A percentile compares a stretch with the other conserved stretches of the same genome.
These are phyloP conservation scores for Dryas drummondii DNA, from an alignment of 306 rosid genomes.

Conservation along the genomic window DNA sequence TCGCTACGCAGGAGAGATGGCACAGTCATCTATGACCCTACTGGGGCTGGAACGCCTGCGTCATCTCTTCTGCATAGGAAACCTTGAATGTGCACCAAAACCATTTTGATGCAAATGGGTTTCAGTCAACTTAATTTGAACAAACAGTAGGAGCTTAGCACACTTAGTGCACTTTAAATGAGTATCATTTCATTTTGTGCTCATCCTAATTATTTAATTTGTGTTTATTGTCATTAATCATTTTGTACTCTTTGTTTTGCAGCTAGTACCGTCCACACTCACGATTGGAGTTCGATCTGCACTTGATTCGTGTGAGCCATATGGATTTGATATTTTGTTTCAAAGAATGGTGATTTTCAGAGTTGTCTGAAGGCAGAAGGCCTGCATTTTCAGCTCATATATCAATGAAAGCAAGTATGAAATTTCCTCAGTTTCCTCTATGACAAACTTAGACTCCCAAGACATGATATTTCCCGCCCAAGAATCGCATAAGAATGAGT, in stretches of 20 bases:
- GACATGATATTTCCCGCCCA: not conserved
- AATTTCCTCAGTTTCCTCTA: not conserved
- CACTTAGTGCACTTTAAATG: not conserved
- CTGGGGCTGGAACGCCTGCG: conserved; percentile 10
- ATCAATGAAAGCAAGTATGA: no score
- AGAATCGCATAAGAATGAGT: not conserved
- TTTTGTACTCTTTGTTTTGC: not conserved
- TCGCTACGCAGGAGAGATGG: conserved; percentile 84
- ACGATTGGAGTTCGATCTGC: no score
- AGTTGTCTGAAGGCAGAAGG: not conserved
- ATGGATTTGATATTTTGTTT: no score
- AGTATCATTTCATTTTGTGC: not conserved
- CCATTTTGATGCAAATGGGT: not conserved
- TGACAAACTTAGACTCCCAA: not conserved
- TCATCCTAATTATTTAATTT: not conserved
- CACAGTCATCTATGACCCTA: conserved; percentile 30
- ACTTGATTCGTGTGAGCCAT: no score
- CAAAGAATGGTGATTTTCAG: no score
- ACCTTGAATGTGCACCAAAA: conserved; percentile 40
- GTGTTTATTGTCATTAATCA: no score
- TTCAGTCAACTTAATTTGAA: no score
- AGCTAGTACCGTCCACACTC: not conserved
- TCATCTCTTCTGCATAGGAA: conserved; percentile 42
- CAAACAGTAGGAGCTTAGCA: not conserved
- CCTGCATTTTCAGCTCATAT: not conserved